Conservation (phyloP, 2,329 filamentous ascomycete species). For the Malbranchea zuffiana region DNA sequence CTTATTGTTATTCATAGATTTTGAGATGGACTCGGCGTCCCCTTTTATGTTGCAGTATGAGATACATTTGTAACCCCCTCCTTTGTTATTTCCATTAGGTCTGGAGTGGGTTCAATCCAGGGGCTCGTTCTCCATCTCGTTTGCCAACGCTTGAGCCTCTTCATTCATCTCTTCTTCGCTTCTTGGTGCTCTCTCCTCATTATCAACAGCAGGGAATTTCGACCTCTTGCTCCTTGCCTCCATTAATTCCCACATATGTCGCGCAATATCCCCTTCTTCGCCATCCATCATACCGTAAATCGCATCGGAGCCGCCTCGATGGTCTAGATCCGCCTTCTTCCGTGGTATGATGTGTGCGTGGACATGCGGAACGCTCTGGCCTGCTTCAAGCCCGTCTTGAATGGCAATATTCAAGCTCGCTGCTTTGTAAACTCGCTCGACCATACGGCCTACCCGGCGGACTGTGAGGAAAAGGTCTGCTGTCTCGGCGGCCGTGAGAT, state of each 20-base stretch:
- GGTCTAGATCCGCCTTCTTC: conserved; percentile 46
- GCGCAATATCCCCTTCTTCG: conserved; percentile 51
- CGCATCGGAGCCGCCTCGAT: conserved; percentile 53
- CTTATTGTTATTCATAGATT: no score
- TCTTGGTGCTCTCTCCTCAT: conserved; percentile 56
- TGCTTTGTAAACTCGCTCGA: conserved; percentile 51
- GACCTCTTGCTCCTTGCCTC: conserved; percentile 36
- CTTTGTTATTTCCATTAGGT: no score
- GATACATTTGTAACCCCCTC: no score
- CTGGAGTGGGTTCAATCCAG: conserved; percentile 6
- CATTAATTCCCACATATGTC: conserved; percentile 51
- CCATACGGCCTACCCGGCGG: conserved; percentile 67
- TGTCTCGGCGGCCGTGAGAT: conserved; percentile 63
- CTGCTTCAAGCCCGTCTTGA: conserved; percentile 83
- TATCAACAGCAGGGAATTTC: conserved; percentile 61
- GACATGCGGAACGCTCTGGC: conserved; percentile 87
- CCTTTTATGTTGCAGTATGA: no score
- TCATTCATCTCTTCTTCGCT: conserved; percentile 63
- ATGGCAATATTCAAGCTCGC: conserved; percentile 84
- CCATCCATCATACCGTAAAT: conserved; percentile 76
- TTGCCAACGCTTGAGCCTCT: conserved; percentile 60
- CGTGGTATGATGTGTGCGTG: conserved; percentile 88
- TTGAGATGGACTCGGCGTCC: no score
- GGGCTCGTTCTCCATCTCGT: conserved; percentile 39
- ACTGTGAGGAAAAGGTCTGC: conserved; percentile 79